These are phyloP conservation scores for Lyophyllum decastes DNA, from an alignment of 768 basidiomycete species.

Conservation along the genomic window DNA sequence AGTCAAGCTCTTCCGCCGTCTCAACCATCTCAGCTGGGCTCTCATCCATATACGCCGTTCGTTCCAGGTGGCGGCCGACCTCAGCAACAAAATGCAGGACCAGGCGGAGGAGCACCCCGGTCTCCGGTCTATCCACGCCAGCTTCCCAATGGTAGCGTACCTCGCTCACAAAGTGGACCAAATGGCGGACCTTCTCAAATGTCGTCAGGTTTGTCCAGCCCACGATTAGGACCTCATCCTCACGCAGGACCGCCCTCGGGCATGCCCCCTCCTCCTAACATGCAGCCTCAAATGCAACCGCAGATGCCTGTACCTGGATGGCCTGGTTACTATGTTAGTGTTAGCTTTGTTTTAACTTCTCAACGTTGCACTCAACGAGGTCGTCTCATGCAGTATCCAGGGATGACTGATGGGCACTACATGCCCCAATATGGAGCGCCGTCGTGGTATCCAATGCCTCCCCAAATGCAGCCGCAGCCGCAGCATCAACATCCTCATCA, in stretches of 20 bases:
- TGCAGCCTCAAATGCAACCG: conserved; percentile 41
- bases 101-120: conserved; percentile 55
- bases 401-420: conserved; percentile 34
- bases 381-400: conserved; percentile 35
- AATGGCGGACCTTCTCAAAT: conserved; percentile 53
- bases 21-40: conserved; percentile 42
- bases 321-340: conserved; percentile 61
- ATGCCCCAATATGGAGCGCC: conserved; percentile 36
- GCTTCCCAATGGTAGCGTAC: conserved; percentile 60
- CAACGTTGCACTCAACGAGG: conserved; percentile 7
- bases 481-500: conserved; percentile 53
- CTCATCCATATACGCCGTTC: conserved; percentile 48
- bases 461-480: conserved; percentile 34
- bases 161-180: conserved; percentile 59
- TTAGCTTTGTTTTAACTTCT: neutral
- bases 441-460: conserved; percentile 45
- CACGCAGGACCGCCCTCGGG: conserved; percentile 53
- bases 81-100: conserved; percentile 46
- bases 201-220: conserved; percentile 62
- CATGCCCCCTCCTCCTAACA: conserved; percentile 45
- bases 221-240: conserved; percentile 63
- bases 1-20: conserved; percentile 37
- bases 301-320: conserved; percentile 42
- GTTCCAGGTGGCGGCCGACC: conserved; percentile 43
- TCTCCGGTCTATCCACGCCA: conserved; percentile 67